Percentiles rank a stretch among this genome's conserved stretches.
phyloP scores from a whole-genome alignment of 2,329 filamentous ascomycete species.

The Aspergillus sp. region DNA sequence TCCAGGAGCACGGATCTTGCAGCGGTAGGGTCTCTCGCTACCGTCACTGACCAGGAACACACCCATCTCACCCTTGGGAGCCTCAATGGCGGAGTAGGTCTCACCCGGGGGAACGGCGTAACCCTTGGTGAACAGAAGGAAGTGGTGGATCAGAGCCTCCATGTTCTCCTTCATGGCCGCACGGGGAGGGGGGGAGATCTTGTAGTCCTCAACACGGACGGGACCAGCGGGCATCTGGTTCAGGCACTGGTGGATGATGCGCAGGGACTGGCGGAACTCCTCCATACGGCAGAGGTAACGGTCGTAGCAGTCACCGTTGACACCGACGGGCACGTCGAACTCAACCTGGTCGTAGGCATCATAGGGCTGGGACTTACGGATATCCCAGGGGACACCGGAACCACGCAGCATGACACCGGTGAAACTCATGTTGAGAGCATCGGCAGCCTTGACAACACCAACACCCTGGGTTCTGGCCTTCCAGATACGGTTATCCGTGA shows the following conservation, averaged over 20 bases:
- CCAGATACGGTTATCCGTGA: constrained; percentile 99
- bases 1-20: constrained; percentile 94
- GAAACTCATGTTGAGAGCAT: constrained; percentile 97
- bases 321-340: constrained; percentile 94
- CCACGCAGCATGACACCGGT: constrained; percentile 97
- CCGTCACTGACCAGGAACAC: constrained; percentile 96
- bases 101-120: constrained; percentile 96
- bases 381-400: constrained; percentile 92
- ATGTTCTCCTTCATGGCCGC: constrained; percentile 99
- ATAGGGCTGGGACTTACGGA: constrained; percentile 95
- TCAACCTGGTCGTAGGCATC: constrained; percentile 98
- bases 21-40: constrained; percentile 92
- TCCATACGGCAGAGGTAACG: constrained; percentile 99
- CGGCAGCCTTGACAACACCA: constrained; percentile 84
- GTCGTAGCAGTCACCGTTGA: constrained; percentile 99
- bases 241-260: constrained; percentile 97
- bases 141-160: constrained; percentile 99
- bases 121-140: constrained; percentile 97
- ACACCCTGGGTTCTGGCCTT: constrained; percentile 87
- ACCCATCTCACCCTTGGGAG: constrained; percentile 99
- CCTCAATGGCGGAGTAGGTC: constrained; percentile 97
- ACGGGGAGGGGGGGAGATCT: constrained; percentile 92
- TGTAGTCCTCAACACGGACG: constrained; percentile 97
- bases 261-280: constrained; percentile 96
- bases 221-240: constrained; percentile 98